Evolutionary conservation across 176 grass and related monocot genomes (phyloP).

Genomic region (Rhynchospora tenuis): DNA sequence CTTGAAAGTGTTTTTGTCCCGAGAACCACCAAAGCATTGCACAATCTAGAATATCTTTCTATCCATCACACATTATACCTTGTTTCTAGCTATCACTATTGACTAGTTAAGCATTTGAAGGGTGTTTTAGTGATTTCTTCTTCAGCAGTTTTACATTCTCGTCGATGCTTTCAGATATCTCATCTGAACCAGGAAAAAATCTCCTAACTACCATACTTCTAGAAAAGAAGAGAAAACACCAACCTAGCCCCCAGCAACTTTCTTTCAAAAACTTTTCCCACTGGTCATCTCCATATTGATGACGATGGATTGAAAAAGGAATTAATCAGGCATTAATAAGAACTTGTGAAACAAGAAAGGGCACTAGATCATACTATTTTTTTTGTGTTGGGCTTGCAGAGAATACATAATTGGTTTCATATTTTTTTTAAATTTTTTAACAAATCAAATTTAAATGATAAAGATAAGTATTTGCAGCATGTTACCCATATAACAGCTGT

Average conservation of each 20-base stretch:
- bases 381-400: not conserved
- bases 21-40: not conserved
- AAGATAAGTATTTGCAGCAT: not conserved
- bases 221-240: not conserved
- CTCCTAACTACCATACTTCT: not conserved
- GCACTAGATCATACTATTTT: not conserved
- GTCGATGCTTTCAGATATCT: not conserved
- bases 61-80: not conserved
- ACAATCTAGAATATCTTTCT: not conserved
- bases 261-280: not conserved
- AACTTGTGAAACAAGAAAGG: not conserved
- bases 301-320: not conserved
- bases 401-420: conserved; percentile 26
- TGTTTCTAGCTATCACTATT: not conserved
- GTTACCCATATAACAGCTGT: conserved; percentile 98
- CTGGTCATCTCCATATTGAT: not conserved
- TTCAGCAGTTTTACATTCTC: not conserved
- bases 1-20: not conserved
- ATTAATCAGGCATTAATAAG: not conserved
- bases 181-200: not conserved
- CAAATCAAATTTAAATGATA: conserved; percentile 5
- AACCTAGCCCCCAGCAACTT: not conserved
- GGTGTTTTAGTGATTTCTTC: not conserved
- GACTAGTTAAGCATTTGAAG: not conserved
- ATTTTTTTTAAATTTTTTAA: conserved; percentile 21